These are phyloP conservation scores for Aspergillus costaricaensis DNA, from an alignment of 2,329 filamentous ascomycete genomes.

Conservation along the genomic window DNA sequence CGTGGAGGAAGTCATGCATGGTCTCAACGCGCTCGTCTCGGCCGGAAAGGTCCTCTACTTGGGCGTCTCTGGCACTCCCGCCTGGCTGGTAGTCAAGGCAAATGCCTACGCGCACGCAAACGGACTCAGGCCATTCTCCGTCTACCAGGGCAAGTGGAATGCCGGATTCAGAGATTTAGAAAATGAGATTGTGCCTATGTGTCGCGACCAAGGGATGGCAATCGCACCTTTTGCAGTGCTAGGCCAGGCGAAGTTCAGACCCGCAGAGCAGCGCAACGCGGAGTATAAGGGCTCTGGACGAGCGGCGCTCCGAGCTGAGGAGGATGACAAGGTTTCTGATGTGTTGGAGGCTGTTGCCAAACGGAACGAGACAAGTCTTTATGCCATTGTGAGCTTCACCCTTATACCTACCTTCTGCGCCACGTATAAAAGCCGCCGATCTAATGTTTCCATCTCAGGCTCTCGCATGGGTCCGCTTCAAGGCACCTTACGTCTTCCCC, in stretches of 20 bases:
- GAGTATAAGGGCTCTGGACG: neutral
- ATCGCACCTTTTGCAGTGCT: constrained; percentile 14
- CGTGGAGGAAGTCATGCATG: constrained; percentile 18
- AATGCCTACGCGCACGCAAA: constrained; percentile 17
- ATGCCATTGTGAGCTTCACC: constrained; percentile 11
- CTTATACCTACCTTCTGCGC: neutral
- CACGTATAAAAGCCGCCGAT: neutral
- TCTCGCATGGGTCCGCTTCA: constrained; percentile 56
- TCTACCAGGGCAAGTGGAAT: constrained; percentile 16
- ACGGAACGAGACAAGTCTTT: constrained; percentile 5
- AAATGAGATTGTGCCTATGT: constrained; percentile 16
- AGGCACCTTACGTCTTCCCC: constrained; percentile 57
- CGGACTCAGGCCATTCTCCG: constrained; percentile 11
- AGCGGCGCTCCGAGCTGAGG: constrained; percentile 5
- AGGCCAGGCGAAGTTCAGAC: constrained; percentile 11
- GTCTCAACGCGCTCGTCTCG: constrained; percentile 12
- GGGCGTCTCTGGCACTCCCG: constrained; percentile 13
- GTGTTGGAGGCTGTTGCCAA: constrained; percentile 14
- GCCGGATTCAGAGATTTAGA: constrained; percentile 13
- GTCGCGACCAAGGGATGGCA: constrained; percentile 17
- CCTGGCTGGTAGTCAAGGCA: constrained; percentile 18
- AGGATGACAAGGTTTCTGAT: constrained; percentile 12
- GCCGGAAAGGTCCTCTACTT: constrained; percentile 17
- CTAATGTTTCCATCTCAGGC: constrained; percentile 23
- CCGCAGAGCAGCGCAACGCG: neutral